These are phyloP conservation scores for Starmerella stellata DNA, from an alignment of 805 yeast genomes.

Conservation along the genomic window DNA sequence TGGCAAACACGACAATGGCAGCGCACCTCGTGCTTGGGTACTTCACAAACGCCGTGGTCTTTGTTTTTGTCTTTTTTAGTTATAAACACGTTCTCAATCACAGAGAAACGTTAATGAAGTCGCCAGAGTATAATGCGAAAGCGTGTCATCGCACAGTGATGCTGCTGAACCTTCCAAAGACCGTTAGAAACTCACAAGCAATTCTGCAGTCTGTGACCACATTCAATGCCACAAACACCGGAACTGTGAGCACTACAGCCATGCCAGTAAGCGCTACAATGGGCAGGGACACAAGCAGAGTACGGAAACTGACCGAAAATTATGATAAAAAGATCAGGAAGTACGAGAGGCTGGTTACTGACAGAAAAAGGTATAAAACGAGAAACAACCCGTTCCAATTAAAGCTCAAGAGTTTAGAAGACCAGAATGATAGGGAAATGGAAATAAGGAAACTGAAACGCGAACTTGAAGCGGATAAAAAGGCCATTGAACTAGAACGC, in stretches of 20 bases:
- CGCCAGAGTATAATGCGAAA: conserved; percentile 15
- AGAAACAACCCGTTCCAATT: too few relatives aligned
- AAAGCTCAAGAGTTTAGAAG: too few relatives aligned
- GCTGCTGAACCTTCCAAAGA: conserved; percentile 20
- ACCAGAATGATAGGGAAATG: background rate
- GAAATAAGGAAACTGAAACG: background rate
- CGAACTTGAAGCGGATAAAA: conserved; percentile 13
- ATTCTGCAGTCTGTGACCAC: conserved; percentile 8
- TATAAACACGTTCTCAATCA: conserved; percentile 16
- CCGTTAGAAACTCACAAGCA: conserved; percentile 17
- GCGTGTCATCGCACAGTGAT: conserved; percentile 22
- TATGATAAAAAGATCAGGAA: background rate
- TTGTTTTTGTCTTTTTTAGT: conserved; percentile 19
- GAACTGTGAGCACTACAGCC: background rate
- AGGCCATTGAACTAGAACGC: conserved; percentile 15
- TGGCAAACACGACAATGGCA: conserved; percentile 20
- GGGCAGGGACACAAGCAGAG: background rate
- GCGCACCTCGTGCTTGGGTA: conserved; percentile 24
- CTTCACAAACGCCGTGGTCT: conserved; percentile 18
- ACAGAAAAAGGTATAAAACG: background rate
- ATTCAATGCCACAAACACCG: background rate
- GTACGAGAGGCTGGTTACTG: conserved; percentile 1
- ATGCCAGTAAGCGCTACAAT: background rate
- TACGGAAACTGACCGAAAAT: background rate
- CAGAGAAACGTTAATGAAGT: conserved; percentile 15